These are phyloP conservation scores for Nakaseomyces uthaithaninus DNA, from an alignment of 1,139 yeast species.

Conservation along the genomic window DNA sequence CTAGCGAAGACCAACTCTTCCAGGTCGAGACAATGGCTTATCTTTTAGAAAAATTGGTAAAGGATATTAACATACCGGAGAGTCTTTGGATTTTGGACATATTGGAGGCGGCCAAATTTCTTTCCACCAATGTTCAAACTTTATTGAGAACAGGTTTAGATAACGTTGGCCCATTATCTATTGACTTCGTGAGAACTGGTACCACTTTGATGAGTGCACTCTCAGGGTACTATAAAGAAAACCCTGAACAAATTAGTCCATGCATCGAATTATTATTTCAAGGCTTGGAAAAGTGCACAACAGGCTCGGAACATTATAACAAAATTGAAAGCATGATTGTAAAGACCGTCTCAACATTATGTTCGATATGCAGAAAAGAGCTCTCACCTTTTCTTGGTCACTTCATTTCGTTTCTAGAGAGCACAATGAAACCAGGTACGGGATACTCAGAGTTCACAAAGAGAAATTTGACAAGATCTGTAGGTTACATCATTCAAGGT, in stretches of 20 bases:
- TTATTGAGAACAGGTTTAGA: conserved; percentile 25
- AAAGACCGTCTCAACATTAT: conserved; percentile 50
- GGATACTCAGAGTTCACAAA: conserved; percentile 45
- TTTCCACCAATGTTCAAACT: conserved; percentile 27
- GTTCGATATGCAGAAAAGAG: conserved; percentile 50
- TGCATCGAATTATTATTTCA: conserved; percentile 46
- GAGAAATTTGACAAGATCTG: conserved; percentile 52
- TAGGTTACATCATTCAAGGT: conserved; percentile 50
- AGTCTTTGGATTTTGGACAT: conserved; percentile 37
- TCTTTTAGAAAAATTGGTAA: conserved; percentile 43
- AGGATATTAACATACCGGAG: conserved; percentile 35
- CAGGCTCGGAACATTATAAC: conserved; percentile 15
- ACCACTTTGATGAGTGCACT: conserved; percentile 48
- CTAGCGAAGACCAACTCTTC: conserved; percentile 32
- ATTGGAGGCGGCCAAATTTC: conserved; percentile 21
- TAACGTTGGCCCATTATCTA: conserved; percentile 11
- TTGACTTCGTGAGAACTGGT: conserved; percentile 37
- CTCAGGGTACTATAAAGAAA: conserved; percentile 44
- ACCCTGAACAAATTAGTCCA: conserved; percentile 35
- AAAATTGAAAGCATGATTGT: conserved; percentile 40
- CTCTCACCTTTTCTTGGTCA: conserved; percentile 43
- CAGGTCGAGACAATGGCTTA: conserved; percentile 66
- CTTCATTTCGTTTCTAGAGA: conserved; percentile 45
- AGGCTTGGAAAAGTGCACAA: conserved; percentile 30
- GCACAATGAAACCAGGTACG: conserved; percentile 41